Percentiles rank a stretch among this genome's conserved stretches.
Evolutionary conservation across 1,284 basidiomycete genomes (phyloP).

Genomic region (Cutaneotrichosporon dermatis): DNA sequence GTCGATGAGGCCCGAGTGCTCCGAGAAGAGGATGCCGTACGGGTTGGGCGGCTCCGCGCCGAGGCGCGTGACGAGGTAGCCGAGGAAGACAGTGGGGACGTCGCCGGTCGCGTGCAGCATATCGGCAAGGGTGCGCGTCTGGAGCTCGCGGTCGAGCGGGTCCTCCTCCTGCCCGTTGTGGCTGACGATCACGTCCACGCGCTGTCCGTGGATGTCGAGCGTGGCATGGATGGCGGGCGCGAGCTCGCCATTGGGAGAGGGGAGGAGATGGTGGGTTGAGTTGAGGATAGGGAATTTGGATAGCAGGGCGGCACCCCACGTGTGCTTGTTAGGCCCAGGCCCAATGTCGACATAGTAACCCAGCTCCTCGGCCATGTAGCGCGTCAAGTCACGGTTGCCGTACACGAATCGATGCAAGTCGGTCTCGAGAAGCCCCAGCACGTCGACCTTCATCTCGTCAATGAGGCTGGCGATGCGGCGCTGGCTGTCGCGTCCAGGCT

Average conservation of each 20-base stretch:
- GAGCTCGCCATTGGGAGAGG: constrained; percentile 77
- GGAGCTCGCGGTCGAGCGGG: constrained; percentile 89
- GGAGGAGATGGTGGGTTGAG: constrained; percentile 81
- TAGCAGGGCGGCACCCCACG: constrained; percentile 80
- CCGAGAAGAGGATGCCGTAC: constrained; percentile 56
- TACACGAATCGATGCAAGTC: constrained; percentile 79
- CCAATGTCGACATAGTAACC: constrained; percentile 70
- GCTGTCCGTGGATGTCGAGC: constrained; percentile 71
- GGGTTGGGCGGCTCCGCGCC: constrained; percentile 66
- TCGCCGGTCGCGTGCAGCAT: constrained; percentile 72
- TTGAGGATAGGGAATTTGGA: constrained; percentile 92
- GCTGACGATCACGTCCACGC: constrained; percentile 78
- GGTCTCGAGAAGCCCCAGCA: constrained; percentile 74
- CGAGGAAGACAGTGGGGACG: constrained; percentile 77
- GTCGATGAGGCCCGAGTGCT: constrained; percentile 43
- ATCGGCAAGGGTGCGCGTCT: constrained; percentile 73
- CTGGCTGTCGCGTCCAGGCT: constrained; percentile 76
- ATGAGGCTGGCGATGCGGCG: constrained; percentile 70
- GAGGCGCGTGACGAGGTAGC: constrained; percentile 97
- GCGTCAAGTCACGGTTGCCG: constrained; percentile 83
- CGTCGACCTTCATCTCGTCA: constrained; percentile 73
- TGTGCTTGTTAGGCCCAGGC: constrained; percentile 82
- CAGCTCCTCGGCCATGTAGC: constrained; percentile 69
- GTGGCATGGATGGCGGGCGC: constrained; percentile 89
- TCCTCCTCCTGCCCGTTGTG: constrained; percentile 92